Conservation (phyloP, 2,329 filamentous ascomycete genomes). For the Hymenoscyphus linearis region DNA sequence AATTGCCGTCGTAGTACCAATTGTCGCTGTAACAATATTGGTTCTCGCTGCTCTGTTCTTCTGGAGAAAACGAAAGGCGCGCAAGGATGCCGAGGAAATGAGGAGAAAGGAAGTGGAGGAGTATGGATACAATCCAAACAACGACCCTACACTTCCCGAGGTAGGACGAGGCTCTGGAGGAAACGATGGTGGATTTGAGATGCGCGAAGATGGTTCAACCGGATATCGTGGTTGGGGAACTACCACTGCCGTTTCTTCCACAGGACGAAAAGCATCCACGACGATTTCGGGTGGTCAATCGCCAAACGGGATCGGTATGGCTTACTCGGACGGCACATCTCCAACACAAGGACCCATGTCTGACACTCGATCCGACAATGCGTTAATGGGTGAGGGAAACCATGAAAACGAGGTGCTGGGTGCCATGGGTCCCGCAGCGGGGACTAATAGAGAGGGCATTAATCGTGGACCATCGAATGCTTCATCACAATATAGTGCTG, state of each 20-base stretch:
- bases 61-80: slow-evolving; percentile 84
- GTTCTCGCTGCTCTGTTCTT: slow-evolving; percentile 72
- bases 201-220: slow-evolving; percentile 68
- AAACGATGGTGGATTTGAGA: slow-evolving; percentile 58
- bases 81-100: slow-evolving; percentile 79
- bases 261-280: slow-evolving; percentile 79
- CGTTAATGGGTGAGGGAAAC: slow-evolving; percentile 49
- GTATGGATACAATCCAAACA: slow-evolving; percentile 96
- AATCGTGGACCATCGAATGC: slow-evolving; percentile 90
- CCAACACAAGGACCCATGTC: slow-evolving; percentile 60
- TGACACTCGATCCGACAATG: slow-evolving; percentile 66
- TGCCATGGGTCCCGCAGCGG: slow-evolving; percentile 68
- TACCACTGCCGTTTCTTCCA: slow-evolving; percentile 62
- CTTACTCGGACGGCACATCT: slow-evolving; percentile 70
- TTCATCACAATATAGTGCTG: slow-evolving; percentile 89
- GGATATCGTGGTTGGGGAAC: slow-evolving; percentile 97
- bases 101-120: slow-evolving; percentile 95
- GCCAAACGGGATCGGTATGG: slow-evolving; percentile 49
- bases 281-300: slow-evolving; percentile 71
- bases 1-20: slow-evolving; percentile 88
- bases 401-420: slow-evolving; percentile 76
- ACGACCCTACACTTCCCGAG: slow-evolving; percentile 72
- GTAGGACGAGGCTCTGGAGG: slow-evolving; percentile 35
- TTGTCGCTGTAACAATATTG: slow-evolving; percentile 78
- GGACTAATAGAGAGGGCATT: slow-evolving; percentile 64